Conservation (phyloP, 352 stramenopile species). For the Phytophthora tubulina region DNA sequence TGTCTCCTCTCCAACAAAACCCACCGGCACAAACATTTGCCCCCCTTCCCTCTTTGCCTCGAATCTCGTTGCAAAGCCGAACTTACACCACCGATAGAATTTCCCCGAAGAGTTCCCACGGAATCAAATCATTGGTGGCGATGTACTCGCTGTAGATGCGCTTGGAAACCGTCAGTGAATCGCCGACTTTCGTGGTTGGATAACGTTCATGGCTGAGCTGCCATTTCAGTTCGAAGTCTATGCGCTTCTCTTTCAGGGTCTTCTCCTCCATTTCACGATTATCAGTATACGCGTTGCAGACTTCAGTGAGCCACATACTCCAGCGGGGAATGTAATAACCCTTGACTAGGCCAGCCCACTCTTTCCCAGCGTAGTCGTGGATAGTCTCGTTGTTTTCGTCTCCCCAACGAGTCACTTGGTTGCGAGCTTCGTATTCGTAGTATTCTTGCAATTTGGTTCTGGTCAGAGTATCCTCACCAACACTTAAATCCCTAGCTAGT, state of each 20-base stretch:
- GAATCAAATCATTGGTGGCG: conserved; percentile 20
- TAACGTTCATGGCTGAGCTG: conserved; percentile 64
- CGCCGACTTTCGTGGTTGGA: conserved; percentile 51
- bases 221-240: conserved; percentile 78
- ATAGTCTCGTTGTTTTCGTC: conserved; percentile 80
- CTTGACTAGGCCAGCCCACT: conserved; percentile 78
- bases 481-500: conserved; percentile 47
- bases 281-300: conserved; percentile 69
- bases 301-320: conserved; percentile 76
- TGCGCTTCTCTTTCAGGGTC: conserved; percentile 50
- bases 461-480: conserved; percentile 2
- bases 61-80: not conserved
- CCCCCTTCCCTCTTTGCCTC: not conserved
- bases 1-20: too few species aligned
- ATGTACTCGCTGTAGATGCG: conserved; percentile 66
- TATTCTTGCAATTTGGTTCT: conserved; percentile 52
- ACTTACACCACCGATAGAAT: conserved; percentile 15
- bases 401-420: conserved; percentile 82
- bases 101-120: conserved; percentile 22
- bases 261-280: conserved; percentile 62
- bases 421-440: conserved; percentile 84
- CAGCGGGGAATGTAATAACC: conserved; percentile 80
- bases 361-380: conserved; percentile 80
- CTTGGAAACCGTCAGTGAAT: conserved; percentile 61
- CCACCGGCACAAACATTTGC: not conserved